These are phyloP conservation scores for Sugiyamaella mastotermitis DNA, from an alignment of 805 yeast genomes.

Conservation along the genomic window DNA sequence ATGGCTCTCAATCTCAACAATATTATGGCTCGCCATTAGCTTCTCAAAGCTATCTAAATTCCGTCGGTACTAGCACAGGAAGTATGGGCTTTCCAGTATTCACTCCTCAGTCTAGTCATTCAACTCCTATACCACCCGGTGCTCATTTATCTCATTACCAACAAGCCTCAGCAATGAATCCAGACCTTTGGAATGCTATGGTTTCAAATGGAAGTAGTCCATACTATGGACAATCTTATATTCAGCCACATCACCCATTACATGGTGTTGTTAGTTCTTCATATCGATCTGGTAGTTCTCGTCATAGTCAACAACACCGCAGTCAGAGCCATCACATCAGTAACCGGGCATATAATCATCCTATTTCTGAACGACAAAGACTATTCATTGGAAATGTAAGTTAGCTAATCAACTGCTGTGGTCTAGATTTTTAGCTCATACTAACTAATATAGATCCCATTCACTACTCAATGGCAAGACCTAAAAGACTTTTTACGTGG, in stretches of 20 bases:
- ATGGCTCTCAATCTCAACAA: slow-evolving; percentile 23
- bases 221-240: slow-evolving; percentile 1
- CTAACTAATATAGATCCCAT: slow-evolving; percentile 21
- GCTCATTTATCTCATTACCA: not conserved
- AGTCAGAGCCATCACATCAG: not conserved
- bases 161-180: not conserved
- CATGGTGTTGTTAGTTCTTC: not conserved
- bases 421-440: not conserved
- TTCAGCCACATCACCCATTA: not conserved
- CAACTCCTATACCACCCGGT: not conserved
- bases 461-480: slow-evolving; percentile 28
- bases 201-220: not conserved
- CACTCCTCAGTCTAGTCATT: not conserved
- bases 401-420: not conserved
- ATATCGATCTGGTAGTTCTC: not conserved
- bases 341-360: not conserved
- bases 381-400: slow-evolving; percentile 30
- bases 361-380: slow-evolving; percentile 19
- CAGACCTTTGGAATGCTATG: not conserved
- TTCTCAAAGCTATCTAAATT: not conserved
- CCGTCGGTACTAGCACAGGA: not conserved
- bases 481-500: slow-evolving; percentile 24
- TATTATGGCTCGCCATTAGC: slow-evolving; percentile 1
- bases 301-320: not conserved
- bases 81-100: not conserved